Evolutionary conservation across 2,329 filamentous ascomycete genomes (phyloP).

Genomic region (Septoria petroselini): DNA sequence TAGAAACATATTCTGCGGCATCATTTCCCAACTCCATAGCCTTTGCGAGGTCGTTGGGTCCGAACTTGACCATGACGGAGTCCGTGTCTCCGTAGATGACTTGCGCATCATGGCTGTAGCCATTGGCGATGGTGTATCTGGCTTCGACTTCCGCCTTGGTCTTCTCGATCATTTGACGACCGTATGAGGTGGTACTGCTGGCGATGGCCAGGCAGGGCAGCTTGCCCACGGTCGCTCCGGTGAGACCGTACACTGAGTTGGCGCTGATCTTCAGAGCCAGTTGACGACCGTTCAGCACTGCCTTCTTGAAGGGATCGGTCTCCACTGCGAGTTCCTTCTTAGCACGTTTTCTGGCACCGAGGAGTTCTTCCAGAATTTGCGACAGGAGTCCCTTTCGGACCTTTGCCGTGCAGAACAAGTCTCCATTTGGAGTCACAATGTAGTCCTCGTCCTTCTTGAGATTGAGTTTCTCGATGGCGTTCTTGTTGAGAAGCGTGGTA

Average conservation of each 20-base stretch:
- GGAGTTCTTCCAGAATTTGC: slow-evolving; percentile 91
- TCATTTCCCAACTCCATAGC: slow-evolving; percentile 96
- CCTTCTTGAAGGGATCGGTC: slow-evolving; percentile 95
- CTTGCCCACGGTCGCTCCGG: slow-evolving; percentile 93
- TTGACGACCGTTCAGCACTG: slow-evolving; percentile 94
- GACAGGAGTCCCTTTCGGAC: slow-evolving; percentile 87
- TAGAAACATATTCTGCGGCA: slow-evolving; percentile 81
- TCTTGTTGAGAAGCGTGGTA: slow-evolving; percentile 83
- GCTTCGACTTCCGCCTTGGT: slow-evolving; percentile 94
- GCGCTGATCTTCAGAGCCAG: slow-evolving; percentile 93
- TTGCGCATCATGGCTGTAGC: slow-evolving; percentile 89
- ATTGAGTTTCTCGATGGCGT: slow-evolving; percentile 68
- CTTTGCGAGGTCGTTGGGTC: slow-evolving; percentile 77
- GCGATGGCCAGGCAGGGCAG: slow-evolving; percentile 92
- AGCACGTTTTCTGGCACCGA: slow-evolving; percentile 88
- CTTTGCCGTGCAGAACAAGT: slow-evolving; percentile 85
- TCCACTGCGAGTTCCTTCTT: slow-evolving; percentile 86
- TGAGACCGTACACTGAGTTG: slow-evolving; percentile 96
- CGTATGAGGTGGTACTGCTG: slow-evolving; percentile 94
- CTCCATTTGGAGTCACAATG: slow-evolving; percentile 90
- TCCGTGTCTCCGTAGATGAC: slow-evolving; percentile 99
- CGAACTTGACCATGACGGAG: slow-evolving; percentile 99
- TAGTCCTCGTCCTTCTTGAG: slow-evolving; percentile 91
- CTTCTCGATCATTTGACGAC: slow-evolving; percentile 97
- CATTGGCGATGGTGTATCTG: slow-evolving; percentile 87